phyloP scores from a whole-genome alignment of 2,329 filamentous ascomycete species.

The Phyllosticta ampelicida region DNA sequence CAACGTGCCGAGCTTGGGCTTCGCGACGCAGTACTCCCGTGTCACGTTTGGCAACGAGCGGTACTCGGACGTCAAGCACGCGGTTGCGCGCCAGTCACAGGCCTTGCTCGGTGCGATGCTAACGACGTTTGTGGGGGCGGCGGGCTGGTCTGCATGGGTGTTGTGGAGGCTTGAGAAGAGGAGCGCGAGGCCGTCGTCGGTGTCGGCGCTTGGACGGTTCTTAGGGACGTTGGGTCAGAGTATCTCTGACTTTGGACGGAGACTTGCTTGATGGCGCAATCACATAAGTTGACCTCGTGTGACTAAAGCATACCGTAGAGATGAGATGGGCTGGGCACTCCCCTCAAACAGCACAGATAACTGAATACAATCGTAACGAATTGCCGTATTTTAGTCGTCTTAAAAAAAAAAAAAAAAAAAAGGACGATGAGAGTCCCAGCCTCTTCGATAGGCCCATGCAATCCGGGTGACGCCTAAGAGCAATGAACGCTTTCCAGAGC shows the following conservation, averaged over 20 bases:
- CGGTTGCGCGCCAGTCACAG: conserved; percentile 57
- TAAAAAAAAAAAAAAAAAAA: too few relatives aligned
- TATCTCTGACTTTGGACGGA: conserved; percentile 1
- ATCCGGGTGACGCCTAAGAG: not conserved
- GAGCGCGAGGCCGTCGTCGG: not conserved
- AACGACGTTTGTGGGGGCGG: not conserved
- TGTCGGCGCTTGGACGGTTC: not conserved
- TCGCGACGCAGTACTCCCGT: conserved; percentile 84
- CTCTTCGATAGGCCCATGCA: not conserved
- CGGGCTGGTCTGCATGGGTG: conserved; percentile 3
- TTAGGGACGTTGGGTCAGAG: not conserved
- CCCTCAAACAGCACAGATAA: not conserved
- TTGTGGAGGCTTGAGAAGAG: conserved; percentile 1
- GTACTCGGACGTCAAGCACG: conserved; percentile 70
- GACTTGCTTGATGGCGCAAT: not conserved
- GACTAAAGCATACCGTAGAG: not conserved
- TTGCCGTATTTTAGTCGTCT: not conserved
- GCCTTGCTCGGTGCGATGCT: conserved; percentile 16
- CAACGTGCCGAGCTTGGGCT: conserved; percentile 66
- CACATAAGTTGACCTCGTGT: not conserved
- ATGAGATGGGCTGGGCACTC: not conserved
- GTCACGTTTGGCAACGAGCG: conserved; percentile 90
- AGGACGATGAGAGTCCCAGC: not conserved
- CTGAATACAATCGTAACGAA: not conserved
- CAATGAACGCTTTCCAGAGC: not conserved